Percentiles rank a stretch among this genome's conserved stretches.
Conservation (phyloP, 139 green algal species). For the Closterium sp. region DNA sequence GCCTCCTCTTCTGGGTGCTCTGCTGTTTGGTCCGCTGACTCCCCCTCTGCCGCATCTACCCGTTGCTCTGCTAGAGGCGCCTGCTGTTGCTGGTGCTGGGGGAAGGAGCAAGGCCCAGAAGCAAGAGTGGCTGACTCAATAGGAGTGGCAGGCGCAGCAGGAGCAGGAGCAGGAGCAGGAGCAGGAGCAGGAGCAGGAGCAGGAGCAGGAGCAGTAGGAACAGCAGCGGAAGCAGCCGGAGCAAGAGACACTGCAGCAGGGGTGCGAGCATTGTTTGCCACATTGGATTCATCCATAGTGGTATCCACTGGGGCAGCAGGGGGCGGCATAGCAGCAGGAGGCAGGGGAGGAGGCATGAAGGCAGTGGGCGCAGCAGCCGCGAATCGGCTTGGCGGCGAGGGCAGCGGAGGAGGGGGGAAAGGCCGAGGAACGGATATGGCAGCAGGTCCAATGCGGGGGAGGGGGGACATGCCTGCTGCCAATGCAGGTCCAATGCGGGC, state of each 20-base stretch:
- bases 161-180: not conserved
- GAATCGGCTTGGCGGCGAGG: not conserved
- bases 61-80: too few species aligned
- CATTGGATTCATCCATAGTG: too few species aligned
- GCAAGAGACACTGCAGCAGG: too few species aligned
- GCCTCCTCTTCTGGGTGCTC: too few species aligned
- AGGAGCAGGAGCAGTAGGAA: too few species aligned
- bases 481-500: not conserved
- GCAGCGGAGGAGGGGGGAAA: not conserved
- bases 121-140: not conserved
- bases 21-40: too few species aligned
- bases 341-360: not conserved
- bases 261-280: too few species aligned
- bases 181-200: not conserved
- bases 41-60: too few species aligned
- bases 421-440: not conserved
- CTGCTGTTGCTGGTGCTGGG: not conserved
- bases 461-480: too few species aligned
- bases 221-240: too few species aligned
- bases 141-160: not conserved
- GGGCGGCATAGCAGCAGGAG: not conserved
- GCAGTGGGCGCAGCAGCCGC: not conserved
- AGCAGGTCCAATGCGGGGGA: not conserved
- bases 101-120: not conserved
- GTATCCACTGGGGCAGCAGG: too few species aligned